Evolutionary conservation across 2,329 filamentous ascomycete genomes (phyloP).

Genomic region (Fusarium sp.): DNA sequence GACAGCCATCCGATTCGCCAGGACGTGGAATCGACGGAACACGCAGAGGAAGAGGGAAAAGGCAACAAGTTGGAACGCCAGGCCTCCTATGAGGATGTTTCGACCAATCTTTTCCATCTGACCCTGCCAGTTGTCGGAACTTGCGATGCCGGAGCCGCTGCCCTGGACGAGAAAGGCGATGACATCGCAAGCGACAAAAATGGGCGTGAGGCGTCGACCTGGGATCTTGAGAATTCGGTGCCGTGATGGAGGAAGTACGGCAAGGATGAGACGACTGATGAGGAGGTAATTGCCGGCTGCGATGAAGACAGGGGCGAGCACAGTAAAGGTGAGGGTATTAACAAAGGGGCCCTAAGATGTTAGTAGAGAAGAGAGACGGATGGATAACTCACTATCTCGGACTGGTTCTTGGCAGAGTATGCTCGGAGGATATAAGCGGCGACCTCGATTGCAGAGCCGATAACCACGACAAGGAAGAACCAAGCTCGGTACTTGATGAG

Average conservation of each 20-base stretch:
- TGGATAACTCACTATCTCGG: conserved; percentile 46
- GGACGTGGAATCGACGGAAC: conserved; percentile 51
- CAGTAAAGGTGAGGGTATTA: conserved; percentile 53
- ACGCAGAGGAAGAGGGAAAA: conserved; percentile 55
- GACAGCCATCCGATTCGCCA: conserved; percentile 38
- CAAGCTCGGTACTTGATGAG: conserved; percentile 53
- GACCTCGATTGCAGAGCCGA: conserved; percentile 56
- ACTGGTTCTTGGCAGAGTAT: conserved; percentile 49
- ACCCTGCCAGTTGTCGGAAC: conserved; percentile 55
- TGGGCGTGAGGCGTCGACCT: conserved; percentile 53
- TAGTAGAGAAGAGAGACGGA: not conserved
- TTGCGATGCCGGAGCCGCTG: conserved; percentile 56
- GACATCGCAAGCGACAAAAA: conserved; percentile 59
- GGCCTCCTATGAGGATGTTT: conserved; percentile 54
- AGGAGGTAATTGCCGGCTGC: conserved; percentile 63
- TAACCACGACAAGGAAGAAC: conserved; percentile 56
- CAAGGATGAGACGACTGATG: conserved; percentile 57
- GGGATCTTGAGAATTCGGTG: conserved; percentile 51
- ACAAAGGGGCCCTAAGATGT: conserved; percentile 50
- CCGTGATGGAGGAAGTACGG: conserved; percentile 46
- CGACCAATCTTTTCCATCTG: conserved; percentile 50
- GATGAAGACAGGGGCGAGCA: conserved; percentile 60
- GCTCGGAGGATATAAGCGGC: conserved; percentile 53
- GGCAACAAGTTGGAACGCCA: conserved; percentile 53
- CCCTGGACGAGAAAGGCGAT: conserved; percentile 58